Conservation (phyloP, 2,329 filamentous ascomycete species). For the Herpotrichia juniperi region DNA sequence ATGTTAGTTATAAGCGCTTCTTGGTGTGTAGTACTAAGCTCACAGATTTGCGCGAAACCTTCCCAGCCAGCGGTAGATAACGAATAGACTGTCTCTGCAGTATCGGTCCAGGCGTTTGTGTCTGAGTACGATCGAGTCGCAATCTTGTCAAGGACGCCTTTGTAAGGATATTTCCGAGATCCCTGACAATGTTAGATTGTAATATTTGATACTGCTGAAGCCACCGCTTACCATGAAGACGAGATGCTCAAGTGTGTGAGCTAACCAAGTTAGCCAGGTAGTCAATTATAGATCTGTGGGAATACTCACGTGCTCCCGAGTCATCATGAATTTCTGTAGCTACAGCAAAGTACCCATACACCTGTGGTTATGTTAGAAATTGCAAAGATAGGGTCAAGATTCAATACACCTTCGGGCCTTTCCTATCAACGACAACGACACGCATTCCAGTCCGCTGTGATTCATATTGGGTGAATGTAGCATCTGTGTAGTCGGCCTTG, state of each 20-base stretch:
- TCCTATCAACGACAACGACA: conserved; percentile 86
- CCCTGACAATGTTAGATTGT: conserved; percentile 71
- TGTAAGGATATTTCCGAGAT: conserved; percentile 91
- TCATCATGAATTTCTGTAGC: conserved; percentile 98
- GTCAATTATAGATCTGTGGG: background rate
- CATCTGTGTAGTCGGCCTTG: conserved; percentile 86
- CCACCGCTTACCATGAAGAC: conserved; percentile 53
- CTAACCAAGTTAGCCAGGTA: conserved; percentile 24
- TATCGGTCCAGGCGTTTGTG: conserved; percentile 97
- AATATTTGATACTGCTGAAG: background rate
- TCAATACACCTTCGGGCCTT: conserved; percentile 75
- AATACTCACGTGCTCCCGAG: conserved; percentile 73
- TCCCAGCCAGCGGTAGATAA: conserved; percentile 96
- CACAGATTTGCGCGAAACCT: conserved; percentile 83
- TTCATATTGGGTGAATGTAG: conserved; percentile 91
- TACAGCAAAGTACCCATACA: conserved; percentile 91
- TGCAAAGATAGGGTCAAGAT: background rate
- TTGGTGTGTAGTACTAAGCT: background rate
- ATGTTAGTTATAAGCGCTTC: background rate
- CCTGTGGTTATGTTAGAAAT: conserved; percentile 28
- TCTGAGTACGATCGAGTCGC: conserved; percentile 90
- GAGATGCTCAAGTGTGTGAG: conserved; percentile 60
- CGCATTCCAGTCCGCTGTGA: conserved; percentile 94
- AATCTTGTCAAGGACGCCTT: conserved; percentile 92
- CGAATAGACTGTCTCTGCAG: conserved; percentile 95